phyloP scores from a whole-genome alignment of 2,329 filamentous ascomycete genomes.

The Epichloe hybrida region DNA sequence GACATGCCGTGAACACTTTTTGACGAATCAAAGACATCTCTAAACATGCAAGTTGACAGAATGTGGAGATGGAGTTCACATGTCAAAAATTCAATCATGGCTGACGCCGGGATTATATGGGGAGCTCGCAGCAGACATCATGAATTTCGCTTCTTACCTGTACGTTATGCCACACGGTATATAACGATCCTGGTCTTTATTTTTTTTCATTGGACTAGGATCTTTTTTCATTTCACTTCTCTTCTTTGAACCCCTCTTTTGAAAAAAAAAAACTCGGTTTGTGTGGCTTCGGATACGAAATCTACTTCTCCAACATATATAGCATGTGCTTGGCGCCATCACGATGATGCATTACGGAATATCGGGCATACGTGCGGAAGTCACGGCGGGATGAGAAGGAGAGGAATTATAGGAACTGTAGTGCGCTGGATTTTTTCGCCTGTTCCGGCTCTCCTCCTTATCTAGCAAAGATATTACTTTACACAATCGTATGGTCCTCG shows the following conservation, averaged over 20 bases:
- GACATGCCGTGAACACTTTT: not conserved
- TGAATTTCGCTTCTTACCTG: constrained; percentile 21
- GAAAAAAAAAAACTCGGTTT: not conserved
- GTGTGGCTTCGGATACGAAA: not conserved
- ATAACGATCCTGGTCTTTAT: constrained; percentile 18
- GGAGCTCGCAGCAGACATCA: not conserved
- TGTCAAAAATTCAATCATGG: not conserved
- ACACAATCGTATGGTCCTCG: not conserved
- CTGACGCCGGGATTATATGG: constrained; percentile 2
- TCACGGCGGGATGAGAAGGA: constrained; percentile 4
- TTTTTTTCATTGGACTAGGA: constrained; percentile 5
- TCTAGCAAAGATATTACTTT: not conserved
- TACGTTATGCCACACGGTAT: constrained; percentile 22
- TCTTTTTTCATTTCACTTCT: constrained; percentile 4
- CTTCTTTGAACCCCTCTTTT: not conserved
- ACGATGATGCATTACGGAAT: constrained; percentile 9
- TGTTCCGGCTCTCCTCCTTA: not conserved
- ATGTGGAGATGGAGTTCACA: not conserved
- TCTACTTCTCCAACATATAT: not conserved
- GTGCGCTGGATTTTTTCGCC: constrained; percentile 7
- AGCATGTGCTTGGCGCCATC: constrained; percentile 8
- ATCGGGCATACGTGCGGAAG: constrained; percentile 3
- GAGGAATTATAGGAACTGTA: constrained; percentile 1
- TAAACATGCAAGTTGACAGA: not conserved
- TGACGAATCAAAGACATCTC: not conserved